Percentiles rank a stretch among this genome's conserved stretches.
These are phyloP conservation scores for Aspergillus sp. DNA, from an alignment of 2,329 filamentous ascomycete genomes.

Conservation along the genomic window DNA sequence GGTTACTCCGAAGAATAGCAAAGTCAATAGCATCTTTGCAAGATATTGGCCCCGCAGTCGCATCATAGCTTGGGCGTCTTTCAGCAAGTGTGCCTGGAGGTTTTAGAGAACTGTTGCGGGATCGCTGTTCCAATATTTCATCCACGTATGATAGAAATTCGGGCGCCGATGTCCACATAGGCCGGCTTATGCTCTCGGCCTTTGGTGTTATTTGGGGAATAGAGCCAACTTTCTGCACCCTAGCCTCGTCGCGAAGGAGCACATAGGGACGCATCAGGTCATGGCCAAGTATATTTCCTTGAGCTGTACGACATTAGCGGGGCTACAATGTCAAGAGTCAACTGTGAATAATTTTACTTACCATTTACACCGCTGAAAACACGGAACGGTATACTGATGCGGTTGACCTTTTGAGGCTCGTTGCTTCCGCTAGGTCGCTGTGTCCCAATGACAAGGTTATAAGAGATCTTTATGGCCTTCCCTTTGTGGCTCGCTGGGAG, in stretches of 20 bases:
- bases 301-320: conserved; percentile 42
- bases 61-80: conserved; percentile 54
- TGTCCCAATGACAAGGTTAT: conserved; percentile 87
- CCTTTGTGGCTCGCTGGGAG: conserved; percentile 90
- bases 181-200: conserved; percentile 37
- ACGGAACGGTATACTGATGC: conserved; percentile 90
- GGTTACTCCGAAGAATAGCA: conserved; percentile 80
- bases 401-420: conserved; percentile 77
- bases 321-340: neutral
- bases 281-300: conserved; percentile 86
- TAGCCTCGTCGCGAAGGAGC: conserved; percentile 78
- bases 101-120: conserved; percentile 54
- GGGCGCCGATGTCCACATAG: conserved; percentile 52
- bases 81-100: conserved; percentile 74
- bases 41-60: conserved; percentile 54
- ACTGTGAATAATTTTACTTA: conserved; percentile 24
- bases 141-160: conserved; percentile 78
- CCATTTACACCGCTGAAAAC: conserved; percentile 90
- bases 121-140: conserved; percentile 62
- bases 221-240: conserved; percentile 55
- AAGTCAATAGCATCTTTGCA: conserved; percentile 87
- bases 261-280: conserved; percentile 95
- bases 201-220: conserved; percentile 38
- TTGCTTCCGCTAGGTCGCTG: conserved; percentile 77
- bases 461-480: conserved; percentile 89